A percentile compares a stretch with the other conserved stretches of the same genome.
These are phyloP conservation scores for Vickermania ingenoplastis DNA, from an alignment of 208 protist species.

Conservation along the genomic window DNA sequence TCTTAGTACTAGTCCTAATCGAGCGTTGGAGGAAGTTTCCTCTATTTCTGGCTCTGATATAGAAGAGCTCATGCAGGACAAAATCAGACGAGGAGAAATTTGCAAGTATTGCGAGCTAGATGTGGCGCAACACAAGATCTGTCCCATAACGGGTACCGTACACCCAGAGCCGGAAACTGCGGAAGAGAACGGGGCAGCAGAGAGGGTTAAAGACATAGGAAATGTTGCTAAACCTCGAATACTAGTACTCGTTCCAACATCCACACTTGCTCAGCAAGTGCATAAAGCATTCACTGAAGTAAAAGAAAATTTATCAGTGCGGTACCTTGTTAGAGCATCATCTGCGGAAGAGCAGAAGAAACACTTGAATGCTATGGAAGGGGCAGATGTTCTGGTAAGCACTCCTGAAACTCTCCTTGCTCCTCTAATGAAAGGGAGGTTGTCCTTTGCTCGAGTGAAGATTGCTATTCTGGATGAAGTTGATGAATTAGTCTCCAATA, in stretches of 20 bases:
- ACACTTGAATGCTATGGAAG: slow-evolving; percentile 42
- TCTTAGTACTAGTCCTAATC: slow-evolving; percentile 15
- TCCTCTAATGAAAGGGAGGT: slow-evolving; percentile 51
- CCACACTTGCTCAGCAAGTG: slow-evolving; percentile 56
- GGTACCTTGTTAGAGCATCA: slow-evolving; percentile 52
- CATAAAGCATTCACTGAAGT: slow-evolving; percentile 36
- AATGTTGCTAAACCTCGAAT: slow-evolving; percentile 46
- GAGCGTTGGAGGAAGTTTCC: not conserved
- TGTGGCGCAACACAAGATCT: slow-evolving; percentile 30
- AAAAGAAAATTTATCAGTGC: slow-evolving; percentile 13
- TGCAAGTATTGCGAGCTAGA: slow-evolving; percentile 80
- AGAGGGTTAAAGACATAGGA: slow-evolving; percentile 36
- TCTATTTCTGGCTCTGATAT: slow-evolving; percentile 12
- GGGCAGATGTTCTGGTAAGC: slow-evolving; percentile 63
- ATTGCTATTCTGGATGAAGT: slow-evolving; percentile 77
- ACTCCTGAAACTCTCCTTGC: slow-evolving; percentile 69
- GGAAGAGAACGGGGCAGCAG: slow-evolving; percentile 3
- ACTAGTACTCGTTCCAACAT: slow-evolving; percentile 68
- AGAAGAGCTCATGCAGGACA: slow-evolving; percentile 44
- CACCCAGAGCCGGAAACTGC: slow-evolving; percentile 30
- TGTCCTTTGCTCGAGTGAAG: slow-evolving; percentile 47
- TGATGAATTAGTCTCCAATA: slow-evolving; percentile 70
- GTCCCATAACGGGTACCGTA: slow-evolving; percentile 62
- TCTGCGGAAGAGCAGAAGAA: slow-evolving; percentile 58
- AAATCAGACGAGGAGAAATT: slow-evolving; percentile 56